Evolutionary conservation across 441 rosid genomes (phyloP).

Genomic region (Populus hybrid): DNA sequence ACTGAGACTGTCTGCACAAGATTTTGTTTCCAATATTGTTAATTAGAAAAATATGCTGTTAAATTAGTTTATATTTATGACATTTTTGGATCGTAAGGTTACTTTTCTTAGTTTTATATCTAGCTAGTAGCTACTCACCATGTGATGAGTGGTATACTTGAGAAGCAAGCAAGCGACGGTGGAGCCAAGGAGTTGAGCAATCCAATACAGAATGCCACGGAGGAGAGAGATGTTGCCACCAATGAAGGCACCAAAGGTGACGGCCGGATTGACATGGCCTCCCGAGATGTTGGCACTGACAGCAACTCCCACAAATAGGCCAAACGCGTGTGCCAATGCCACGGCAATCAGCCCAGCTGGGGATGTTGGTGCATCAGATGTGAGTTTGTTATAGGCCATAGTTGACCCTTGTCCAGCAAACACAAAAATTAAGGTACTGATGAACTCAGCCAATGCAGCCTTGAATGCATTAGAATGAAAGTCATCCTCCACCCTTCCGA

Average conservation of each 20-base stretch:
- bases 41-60: background rate
- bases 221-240: conserved; percentile 73
- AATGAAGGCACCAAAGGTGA: conserved; percentile 70
- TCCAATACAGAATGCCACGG: conserved; percentile 65
- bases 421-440: conserved; percentile 57
- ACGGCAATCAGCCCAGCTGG: conserved; percentile 64
- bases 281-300: conserved; percentile 69
- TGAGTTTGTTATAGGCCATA: conserved; percentile 74
- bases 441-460: conserved; percentile 73
- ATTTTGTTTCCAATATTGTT: background rate
- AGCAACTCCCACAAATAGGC: conserved; percentile 58
- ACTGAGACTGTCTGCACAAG: conserved; percentile 44
- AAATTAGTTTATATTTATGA: no score
- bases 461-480: conserved; percentile 49
- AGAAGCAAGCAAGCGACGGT: conserved; percentile 64
- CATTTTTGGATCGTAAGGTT: no score
- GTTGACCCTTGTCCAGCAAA: conserved; percentile 78
- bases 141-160: conserved; percentile 50
- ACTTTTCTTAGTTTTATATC: no score
- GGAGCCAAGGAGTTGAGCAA: conserved; percentile 70
- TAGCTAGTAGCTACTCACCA: conserved; percentile 28
- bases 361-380: conserved; percentile 50
- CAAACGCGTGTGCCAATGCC: conserved; percentile 64
- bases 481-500: conserved; percentile 52
- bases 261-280: conserved; percentile 72